A percentile compares a stretch with the other conserved stretches of the same genome.
These are phyloP conservation scores for Neocatenulostroma microsporum DNA, from an alignment of 2,329 filamentous ascomycete species.

Conservation along the genomic window DNA sequence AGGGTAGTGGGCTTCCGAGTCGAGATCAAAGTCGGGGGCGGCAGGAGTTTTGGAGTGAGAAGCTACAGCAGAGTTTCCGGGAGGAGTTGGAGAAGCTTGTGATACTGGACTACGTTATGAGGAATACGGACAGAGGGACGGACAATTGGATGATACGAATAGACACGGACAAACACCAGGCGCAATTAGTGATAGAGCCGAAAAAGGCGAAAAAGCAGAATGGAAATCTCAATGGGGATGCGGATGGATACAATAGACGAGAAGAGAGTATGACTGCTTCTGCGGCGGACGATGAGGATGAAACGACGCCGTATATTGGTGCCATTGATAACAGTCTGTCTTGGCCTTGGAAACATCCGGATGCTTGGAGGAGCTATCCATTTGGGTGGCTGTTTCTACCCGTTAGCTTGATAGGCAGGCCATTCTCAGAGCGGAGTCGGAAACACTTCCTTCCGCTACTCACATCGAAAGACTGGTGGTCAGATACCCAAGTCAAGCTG, in stretches of 20 bases:
- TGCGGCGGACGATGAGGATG: constrained; percentile 7
- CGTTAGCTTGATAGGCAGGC: constrained; percentile 89
- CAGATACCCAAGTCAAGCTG: constrained; percentile 79
- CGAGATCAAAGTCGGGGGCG: constrained; percentile 29
- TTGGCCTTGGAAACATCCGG: constrained; percentile 98
- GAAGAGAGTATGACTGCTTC: constrained; percentile 79
- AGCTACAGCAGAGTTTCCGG: constrained; percentile 80
- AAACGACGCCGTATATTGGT: constrained; percentile 57
- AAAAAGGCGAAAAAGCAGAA: constrained; percentile 46
- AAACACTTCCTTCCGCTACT: constrained; percentile 94
- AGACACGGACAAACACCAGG: constrained; percentile 73
- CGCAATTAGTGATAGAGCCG: constrained; percentile 79
- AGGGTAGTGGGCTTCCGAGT: constrained; percentile 15
- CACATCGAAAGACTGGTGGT: constrained; percentile 95
- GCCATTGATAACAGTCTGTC: constrained; percentile 97
- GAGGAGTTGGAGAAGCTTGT: constrained; percentile 96
- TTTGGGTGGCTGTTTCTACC: constrained; percentile 98
- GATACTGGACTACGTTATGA: constrained; percentile 97
- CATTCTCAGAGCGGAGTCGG: constrained; percentile 87
- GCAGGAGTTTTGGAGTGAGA: constrained; percentile 76
- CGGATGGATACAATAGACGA: constrained; percentile 31
- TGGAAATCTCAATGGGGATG: constrained; percentile 29
- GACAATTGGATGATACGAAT: constrained; percentile 99
- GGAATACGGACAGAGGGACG: constrained; percentile 90
- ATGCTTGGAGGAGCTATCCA: constrained; percentile 85